Conservation (phyloP, 2,329 filamentous ascomycete species). For the Aaosphaeria pasadenensis region DNA sequence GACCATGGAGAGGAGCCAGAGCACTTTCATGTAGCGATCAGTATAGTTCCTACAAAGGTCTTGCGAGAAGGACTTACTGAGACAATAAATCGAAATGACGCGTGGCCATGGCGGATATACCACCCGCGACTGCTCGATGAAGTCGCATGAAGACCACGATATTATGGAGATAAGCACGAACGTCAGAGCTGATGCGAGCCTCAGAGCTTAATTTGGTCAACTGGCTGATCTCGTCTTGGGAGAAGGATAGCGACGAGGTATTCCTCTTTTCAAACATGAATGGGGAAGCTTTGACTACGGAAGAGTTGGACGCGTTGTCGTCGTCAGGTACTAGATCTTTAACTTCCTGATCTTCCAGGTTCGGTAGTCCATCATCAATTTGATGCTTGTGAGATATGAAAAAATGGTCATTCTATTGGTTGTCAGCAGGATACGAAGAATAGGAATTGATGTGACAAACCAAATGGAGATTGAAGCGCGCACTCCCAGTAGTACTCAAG, state of each 20-base stretch:
- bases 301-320: constrained; percentile 34
- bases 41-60: not conserved
- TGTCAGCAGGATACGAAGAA: constrained; percentile 34
- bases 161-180: constrained; percentile 82
- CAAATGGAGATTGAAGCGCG: constrained; percentile 42
- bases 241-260: constrained; percentile 34
- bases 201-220: constrained; percentile 58
- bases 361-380: constrained; percentile 66
- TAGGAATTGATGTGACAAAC: constrained; percentile 15
- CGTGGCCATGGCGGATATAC: constrained; percentile 75
- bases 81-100: constrained; percentile 70
- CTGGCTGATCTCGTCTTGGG: constrained; percentile 52
- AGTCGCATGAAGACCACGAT: constrained; percentile 82
- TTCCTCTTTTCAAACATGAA: constrained; percentile 11
- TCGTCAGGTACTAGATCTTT: constrained; percentile 14
- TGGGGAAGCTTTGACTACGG: constrained; percentile 33
- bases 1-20: constrained; percentile 76
- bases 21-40: constrained; percentile 42
- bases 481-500: constrained; percentile 51
- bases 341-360: constrained; percentile 60
- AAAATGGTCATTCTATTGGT: constrained; percentile 75
- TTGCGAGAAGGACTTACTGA: constrained; percentile 42
- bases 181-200: constrained; percentile 69
- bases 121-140: constrained; percentile 78
- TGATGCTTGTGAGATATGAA: constrained; percentile 86